A percentile compares a stretch with the other conserved stretches of the same genome.
Evolutionary conservation across 495 filamentous ascomycete species (phyloP).

Genomic region (Xylaria bambusicola): DNA sequence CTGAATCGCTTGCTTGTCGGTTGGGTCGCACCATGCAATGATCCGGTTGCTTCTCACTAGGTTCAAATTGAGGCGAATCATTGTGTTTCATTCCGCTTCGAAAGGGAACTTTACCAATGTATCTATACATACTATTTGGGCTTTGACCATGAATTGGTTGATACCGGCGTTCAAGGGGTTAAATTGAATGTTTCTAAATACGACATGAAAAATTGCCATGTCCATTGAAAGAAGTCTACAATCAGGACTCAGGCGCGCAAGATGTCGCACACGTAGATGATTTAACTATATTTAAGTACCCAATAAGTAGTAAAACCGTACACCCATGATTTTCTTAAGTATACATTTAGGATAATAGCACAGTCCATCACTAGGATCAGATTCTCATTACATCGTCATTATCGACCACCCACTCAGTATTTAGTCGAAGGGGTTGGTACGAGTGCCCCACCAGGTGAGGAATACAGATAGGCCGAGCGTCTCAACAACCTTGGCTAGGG

Average conservation of each 20-base stretch:
- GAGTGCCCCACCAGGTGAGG: constrained; percentile 96
- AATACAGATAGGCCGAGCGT: constrained; percentile 89
- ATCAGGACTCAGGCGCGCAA: no score
- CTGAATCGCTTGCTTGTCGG: no score
- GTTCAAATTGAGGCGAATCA: background rate
- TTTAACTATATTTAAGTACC: constrained; percentile 12
- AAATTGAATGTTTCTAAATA: background rate
- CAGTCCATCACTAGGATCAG: constrained; percentile 5
- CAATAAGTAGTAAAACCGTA: constrained; percentile 1
- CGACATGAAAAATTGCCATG: constrained; percentile 14
- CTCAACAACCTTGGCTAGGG: constrained; percentile 81
- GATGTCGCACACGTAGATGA: no score
- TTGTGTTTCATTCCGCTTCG: background rate
- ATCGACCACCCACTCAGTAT: constrained; percentile 11
- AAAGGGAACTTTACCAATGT: constrained; percentile 9
- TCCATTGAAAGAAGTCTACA: no score
- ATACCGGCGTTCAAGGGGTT: constrained; percentile 17
- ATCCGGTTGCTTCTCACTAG: background rate
- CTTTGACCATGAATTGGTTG: background rate
- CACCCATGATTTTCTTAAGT: constrained; percentile 6
- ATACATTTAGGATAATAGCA: constrained; percentile 21
- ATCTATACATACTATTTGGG: constrained; percentile 11
- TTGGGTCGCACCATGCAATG: background rate
- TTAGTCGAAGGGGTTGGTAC: constrained; percentile 79
- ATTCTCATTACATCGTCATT: constrained; percentile 12